Base-by-base conservation (phyloP, 1,139 yeast genomes). In the Pichia sp. region DNA sequence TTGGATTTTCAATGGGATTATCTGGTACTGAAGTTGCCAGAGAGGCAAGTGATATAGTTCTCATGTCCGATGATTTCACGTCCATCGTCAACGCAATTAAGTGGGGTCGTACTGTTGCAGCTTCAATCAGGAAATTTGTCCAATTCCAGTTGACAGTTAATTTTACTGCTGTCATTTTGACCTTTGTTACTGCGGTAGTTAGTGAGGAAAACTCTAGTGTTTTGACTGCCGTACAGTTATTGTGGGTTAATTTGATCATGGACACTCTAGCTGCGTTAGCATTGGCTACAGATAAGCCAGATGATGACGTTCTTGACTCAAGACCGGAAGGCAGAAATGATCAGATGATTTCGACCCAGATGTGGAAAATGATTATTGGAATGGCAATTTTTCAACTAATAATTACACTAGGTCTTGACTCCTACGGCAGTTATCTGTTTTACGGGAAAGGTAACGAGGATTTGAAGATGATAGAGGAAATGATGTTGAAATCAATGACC, bases 301-400 rank as follows among this genome's bases (percentile, higher is more conserved):
- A 89, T 63, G 88, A 85, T 51, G 79, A 84, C 45, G 84, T 89
- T 50, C 76, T 93, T 66, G 81, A 87, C 61, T 79, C 90, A 56
- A 85, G 82, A 67, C 99, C 99, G 1, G 92, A 87, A 49, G 95
- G 95, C 47, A 79, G 97, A 66, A 74, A 75, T 30, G 79, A 82
- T n/a, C 87, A 95, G 2, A 77, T 93, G 70, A 92, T 93, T 62
- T 78, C 96, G 2, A 84, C 85, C 4, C 87, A 96, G 19, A 93
- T 95, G 93, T 93, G 99, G 99, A 93, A 93, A 71, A 92, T 95
- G 97, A 93, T 95, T 64, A 62, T 92, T 53, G 95, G 97, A 4
- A 97, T 93, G 72, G 81, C 97, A 1, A 60, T 76, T 8, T 79
- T 84, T 58, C 99, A 93, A 74, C 78, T 95, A 59, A 67, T 78